These are phyloP conservation scores for Aspergillus sclerotialis DNA, from an alignment of 2,329 filamentous ascomycete genomes.

Conservation along the genomic window DNA sequence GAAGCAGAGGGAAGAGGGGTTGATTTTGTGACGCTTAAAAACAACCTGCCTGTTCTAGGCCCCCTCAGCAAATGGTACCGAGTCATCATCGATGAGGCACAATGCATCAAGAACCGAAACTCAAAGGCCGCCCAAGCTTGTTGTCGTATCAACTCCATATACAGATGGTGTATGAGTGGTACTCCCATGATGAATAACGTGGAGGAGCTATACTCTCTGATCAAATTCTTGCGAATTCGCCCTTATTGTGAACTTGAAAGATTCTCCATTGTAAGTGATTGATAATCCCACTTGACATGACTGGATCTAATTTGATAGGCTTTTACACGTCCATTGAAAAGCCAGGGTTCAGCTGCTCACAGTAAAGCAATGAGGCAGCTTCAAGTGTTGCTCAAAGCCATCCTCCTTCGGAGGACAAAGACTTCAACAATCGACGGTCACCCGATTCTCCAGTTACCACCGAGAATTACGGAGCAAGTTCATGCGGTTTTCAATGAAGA, in stretches of 20 bases:
- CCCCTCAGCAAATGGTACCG: constrained; percentile 56
- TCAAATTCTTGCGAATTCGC: constrained; percentile 68
- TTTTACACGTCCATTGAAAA: constrained; percentile 49
- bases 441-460: constrained; percentile 63
- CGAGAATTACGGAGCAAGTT: constrained; percentile 55
- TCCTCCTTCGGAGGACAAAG: constrained; percentile 78
- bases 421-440: constrained; percentile 70
- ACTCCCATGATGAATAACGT: constrained; percentile 88
- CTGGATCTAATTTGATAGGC: constrained; percentile 26
- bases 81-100: constrained; percentile 71
- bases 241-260: constrained; percentile 61
- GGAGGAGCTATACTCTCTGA: constrained; percentile 67
- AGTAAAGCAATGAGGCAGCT: constrained; percentile 60
- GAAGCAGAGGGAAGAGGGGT: constrained; percentile 37
- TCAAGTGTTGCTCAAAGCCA: constrained; percentile 68
- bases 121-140: constrained; percentile 58
- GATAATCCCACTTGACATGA: constrained; percentile 1
- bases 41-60: constrained; percentile 54
- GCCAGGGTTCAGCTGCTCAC: constrained; percentile 21
- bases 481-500: constrained; percentile 62
- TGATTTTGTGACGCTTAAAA: constrained; percentile 11
- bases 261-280: constrained; percentile 42
- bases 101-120: constrained; percentile 69
- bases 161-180: constrained; percentile 70
- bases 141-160: constrained; percentile 50